Percentiles rank a stretch among this genome's conserved stretches.
Evolutionary conservation across 116 monocot species (phyloP).

Genomic region (Cymodocea nodosa): DNA sequence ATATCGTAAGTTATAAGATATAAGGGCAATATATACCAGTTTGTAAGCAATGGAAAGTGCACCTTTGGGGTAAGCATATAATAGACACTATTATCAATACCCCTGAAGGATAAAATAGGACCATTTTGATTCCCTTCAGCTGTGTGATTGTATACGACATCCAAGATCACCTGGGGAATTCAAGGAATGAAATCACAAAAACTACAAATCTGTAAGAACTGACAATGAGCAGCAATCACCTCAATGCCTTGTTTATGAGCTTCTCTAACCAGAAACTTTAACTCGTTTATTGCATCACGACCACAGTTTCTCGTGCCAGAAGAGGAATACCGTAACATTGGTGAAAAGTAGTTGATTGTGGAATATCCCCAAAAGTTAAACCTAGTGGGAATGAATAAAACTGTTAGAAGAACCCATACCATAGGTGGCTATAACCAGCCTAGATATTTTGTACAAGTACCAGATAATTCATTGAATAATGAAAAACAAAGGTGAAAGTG

Average conservation of each 20-base stretch:
- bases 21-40: background rate
- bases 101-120: slow-evolving; percentile 86
- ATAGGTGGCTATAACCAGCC: too few species aligned
- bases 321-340: slow-evolving; percentile 89
- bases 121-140: slow-evolving; percentile 98
- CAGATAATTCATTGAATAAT: too few species aligned
- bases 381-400: slow-evolving; percentile 23
- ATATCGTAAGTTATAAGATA: background rate
- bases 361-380: slow-evolving; percentile 97
- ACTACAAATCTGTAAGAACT: slow-evolving; percentile 1
- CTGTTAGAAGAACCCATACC: background rate
- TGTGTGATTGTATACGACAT: slow-evolving; percentile 97
- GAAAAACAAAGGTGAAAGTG: too few species aligned
- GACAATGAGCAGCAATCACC: slow-evolving; percentile 19
- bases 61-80: slow-evolving; percentile 97
- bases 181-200: background rate
- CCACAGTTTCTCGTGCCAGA: slow-evolving; percentile 54
- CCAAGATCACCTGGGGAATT: slow-evolving; percentile 59
- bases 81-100: slow-evolving; percentile 81
- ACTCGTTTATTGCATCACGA: slow-evolving; percentile 71
- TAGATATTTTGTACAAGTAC: too few species aligned
- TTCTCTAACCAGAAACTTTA: slow-evolving; percentile 80
- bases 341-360: slow-evolving; percentile 88
- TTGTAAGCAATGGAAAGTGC: background rate
- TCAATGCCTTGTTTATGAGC: slow-evolving; percentile 92